A percentile compares a stretch with the other conserved stretches of the same genome.
These are phyloP conservation scores for Silene latifolia DNA, from an alignment of 148 eudicot species.

Conservation along the genomic window DNA sequence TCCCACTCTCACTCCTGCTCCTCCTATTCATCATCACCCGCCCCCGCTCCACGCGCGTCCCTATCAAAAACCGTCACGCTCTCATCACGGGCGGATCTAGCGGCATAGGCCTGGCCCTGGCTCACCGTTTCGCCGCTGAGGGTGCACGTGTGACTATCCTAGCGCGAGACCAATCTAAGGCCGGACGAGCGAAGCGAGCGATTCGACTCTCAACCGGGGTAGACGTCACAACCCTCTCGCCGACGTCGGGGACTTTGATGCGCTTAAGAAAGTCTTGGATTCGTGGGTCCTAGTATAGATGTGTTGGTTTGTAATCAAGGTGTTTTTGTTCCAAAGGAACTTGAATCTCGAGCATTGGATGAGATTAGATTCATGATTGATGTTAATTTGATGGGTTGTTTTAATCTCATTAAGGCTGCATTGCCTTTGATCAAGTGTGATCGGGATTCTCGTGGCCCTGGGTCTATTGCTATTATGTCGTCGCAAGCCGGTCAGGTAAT, in stretches of 20 bases:
- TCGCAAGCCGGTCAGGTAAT: constrained; percentile 83
- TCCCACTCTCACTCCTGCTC: constrained; percentile 30
- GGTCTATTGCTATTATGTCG: constrained; percentile 66
- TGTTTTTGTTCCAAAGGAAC: constrained; percentile 50
- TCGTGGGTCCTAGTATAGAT: constrained; percentile 55
- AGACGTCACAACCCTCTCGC: constrained; percentile 53
- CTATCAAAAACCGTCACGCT: constrained; percentile 78
- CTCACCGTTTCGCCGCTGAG: constrained; percentile 49
- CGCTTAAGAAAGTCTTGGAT: constrained; percentile 50
- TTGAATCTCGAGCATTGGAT: constrained; percentile 50
- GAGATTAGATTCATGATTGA: constrained; percentile 75
- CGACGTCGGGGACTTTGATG: constrained; percentile 65
- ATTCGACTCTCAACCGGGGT: constrained; percentile 67
- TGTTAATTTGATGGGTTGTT: constrained; percentile 70
- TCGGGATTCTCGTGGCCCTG: constrained; percentile 48
- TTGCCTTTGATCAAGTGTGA: constrained; percentile 57
- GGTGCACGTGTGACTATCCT: constrained; percentile 79
- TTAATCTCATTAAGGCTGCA: constrained; percentile 70
- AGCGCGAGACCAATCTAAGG: constrained; percentile 47
- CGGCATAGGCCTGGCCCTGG: constrained; percentile 92
- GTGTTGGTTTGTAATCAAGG: constrained; percentile 87
- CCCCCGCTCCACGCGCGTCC: constrained; percentile 51
- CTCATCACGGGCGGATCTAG: constrained; percentile 98
- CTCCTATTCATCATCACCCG: constrained; percentile 41
- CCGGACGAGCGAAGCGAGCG: constrained; percentile 52